phyloP scores from a whole-genome alignment of 2,329 filamentous ascomycete species.

The Microcyclosporella mali region DNA sequence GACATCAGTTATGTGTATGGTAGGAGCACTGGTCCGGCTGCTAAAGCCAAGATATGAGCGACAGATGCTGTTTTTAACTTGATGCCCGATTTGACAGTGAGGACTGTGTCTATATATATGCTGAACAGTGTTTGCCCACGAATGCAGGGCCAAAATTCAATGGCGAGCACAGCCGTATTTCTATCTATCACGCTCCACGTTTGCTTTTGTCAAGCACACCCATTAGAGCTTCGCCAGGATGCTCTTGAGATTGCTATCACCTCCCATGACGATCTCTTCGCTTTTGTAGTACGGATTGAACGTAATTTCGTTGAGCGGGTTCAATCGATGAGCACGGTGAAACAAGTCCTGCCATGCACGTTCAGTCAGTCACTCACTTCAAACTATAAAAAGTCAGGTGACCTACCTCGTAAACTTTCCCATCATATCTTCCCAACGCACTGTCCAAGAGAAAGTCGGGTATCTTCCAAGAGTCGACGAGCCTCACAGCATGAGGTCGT shows the following conservation, averaged over 20 bases:
- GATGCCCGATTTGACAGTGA: too few relatives aligned
- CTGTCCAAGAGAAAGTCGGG: conserved; percentile 50
- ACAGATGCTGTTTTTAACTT: not conserved
- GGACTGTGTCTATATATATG: too few relatives aligned
- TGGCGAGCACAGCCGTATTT: too few relatives aligned
- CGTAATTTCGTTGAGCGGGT: conserved; percentile 46
- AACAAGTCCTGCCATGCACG: conserved; percentile 45
- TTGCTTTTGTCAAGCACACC: too few relatives aligned
- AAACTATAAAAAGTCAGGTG: conserved; percentile 46
- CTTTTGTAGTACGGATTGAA: conserved; percentile 47
- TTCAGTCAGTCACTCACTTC: conserved; percentile 47
- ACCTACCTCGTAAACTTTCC: conserved; percentile 49
- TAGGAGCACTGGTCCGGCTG: conserved; percentile 36
- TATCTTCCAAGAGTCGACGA: conserved; percentile 49
- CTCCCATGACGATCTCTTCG: conserved; percentile 46
- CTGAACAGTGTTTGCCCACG: too few relatives aligned
- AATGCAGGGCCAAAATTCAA: too few relatives aligned
- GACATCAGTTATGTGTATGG: conserved; percentile 51
- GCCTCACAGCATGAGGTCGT: conserved; percentile 46
- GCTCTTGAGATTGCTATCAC: conserved; percentile 28
- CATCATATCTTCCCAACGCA: conserved; percentile 47
- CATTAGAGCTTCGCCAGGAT: conserved; percentile 28
- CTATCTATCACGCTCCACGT: too few relatives aligned
- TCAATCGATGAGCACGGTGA: conserved; percentile 46
- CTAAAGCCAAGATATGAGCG: conserved; percentile 44